Percentiles rank a stretch among this genome's conserved stretches.
Evolutionary conservation across 345 rosid genomes (phyloP).

Genomic region (Nasturtium officinale): DNA sequence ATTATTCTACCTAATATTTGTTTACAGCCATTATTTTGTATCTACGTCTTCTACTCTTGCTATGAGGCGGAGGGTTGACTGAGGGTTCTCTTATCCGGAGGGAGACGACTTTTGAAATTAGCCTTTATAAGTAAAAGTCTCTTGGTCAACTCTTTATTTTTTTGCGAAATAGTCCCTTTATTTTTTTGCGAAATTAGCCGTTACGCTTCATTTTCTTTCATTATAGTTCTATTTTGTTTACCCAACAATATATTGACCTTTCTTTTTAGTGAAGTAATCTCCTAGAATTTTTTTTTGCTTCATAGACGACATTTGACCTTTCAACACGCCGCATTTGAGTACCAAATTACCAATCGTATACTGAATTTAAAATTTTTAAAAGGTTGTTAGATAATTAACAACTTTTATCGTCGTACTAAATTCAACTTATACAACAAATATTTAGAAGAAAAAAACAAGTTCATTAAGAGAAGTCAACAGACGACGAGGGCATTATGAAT

Average conservation of each 20-base stretch:
- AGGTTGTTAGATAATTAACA: not conserved
- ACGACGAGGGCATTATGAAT: constrained; percentile 14
- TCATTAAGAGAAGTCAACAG: not conserved
- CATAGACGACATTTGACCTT: not conserved
- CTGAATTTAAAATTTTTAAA: not conserved
- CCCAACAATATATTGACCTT: too few relatives aligned
- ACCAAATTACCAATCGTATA: not conserved
- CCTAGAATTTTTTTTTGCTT: too few relatives aligned
- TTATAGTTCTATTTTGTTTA: too few relatives aligned
- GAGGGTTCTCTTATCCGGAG: not conserved
- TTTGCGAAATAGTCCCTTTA: constrained; percentile 3
- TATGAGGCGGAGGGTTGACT: too few relatives aligned
- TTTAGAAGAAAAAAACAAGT: not conserved
- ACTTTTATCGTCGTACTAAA: not conserved
- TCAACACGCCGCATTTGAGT: not conserved
- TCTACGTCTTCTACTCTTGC: constrained; percentile 14
- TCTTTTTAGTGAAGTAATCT: too few relatives aligned
- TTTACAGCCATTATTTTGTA: constrained; percentile 24
- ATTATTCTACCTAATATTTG: not conserved
- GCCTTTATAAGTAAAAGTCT: not conserved
- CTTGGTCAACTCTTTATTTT: not conserved
- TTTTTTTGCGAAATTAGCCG: constrained; percentile 1
- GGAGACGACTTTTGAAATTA: not conserved
- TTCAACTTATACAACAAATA: constrained; percentile 3
- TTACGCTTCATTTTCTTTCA: too few relatives aligned